Conservation (phyloP, 805 yeast species). For the Candida pseudoglaebosa region DNA sequence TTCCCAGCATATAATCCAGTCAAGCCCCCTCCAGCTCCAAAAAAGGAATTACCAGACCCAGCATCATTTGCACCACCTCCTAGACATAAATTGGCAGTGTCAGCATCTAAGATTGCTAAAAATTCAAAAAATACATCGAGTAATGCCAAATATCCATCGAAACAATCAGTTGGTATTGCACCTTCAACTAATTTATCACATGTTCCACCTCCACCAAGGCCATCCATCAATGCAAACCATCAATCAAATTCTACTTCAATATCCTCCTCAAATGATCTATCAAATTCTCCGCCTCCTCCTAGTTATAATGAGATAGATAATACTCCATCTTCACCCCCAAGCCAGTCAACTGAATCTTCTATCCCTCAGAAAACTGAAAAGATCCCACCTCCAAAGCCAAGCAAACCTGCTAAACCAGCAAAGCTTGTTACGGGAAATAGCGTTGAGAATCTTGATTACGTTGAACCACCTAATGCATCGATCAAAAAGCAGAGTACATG, state of each 20-base stretch:
- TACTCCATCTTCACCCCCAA: slow-evolving; percentile 4
- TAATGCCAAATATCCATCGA: slow-evolving; percentile 2
- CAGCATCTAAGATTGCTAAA: slow-evolving; percentile 5
- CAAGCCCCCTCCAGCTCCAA: slow-evolving; percentile 10
- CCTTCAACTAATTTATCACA: slow-evolving; percentile 1
- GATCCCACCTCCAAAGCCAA: slow-evolving; percentile 6
- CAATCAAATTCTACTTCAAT: slow-evolving; percentile 1
- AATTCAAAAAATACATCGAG: slow-evolving; percentile 4
- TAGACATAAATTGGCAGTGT: slow-evolving; percentile 27
- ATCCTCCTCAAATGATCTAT: neutral
- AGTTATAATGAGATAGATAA: neutral
- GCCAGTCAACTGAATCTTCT: neutral
- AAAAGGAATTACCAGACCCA: slow-evolving; percentile 31
- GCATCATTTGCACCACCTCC: slow-evolving; percentile 41
- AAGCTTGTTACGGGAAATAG: slow-evolving; percentile 4
- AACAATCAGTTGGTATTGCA: neutral
- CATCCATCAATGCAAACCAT: neutral
- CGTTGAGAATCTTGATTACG: neutral
- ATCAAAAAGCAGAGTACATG: neutral
- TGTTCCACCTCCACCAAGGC: slow-evolving; percentile 9
- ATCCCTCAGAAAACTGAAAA: slow-evolving; percentile 10
- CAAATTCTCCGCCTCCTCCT: neutral
- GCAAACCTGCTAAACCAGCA: slow-evolving; percentile 6
- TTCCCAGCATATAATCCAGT: neutral
- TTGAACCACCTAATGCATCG: neutral